Conservation (phyloP, 768 basidiomycete genomes). For the Boletus rubropictus region DNA sequence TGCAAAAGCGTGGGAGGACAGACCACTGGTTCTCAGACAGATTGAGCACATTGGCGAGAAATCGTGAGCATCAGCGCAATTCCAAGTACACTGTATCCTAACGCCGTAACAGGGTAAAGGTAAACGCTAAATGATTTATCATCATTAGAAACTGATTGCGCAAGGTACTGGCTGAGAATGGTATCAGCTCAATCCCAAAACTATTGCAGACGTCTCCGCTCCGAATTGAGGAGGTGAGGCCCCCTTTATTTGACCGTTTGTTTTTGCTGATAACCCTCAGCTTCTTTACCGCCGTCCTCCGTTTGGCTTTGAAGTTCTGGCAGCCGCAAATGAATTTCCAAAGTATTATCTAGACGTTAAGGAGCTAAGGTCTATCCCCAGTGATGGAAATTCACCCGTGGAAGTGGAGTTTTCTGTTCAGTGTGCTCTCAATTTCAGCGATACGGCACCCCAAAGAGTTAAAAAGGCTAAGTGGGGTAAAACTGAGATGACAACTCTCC, state of each 20-base stretch:
- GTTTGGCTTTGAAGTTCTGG: conserved; percentile 67
- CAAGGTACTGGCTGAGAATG: conserved; percentile 71
- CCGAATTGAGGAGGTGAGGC: conserved; percentile 56
- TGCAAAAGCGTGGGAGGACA: conserved; percentile 90
- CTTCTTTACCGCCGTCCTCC: conserved; percentile 69
- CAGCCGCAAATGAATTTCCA: conserved; percentile 58
- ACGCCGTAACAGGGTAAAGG: conserved; percentile 22
- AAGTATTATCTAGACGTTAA: conserved; percentile 50
- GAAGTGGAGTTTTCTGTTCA: conserved; percentile 51
- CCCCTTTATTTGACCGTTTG: background rate
- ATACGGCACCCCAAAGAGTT: conserved; percentile 30
- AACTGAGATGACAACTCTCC: conserved; percentile 61
- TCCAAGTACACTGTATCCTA: background rate
- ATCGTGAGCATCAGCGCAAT: conserved; percentile 49
- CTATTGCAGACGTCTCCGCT: conserved; percentile 52
- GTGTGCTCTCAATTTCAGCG: conserved; percentile 44
- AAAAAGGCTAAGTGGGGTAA: conserved; percentile 43
- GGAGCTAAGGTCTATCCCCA: conserved; percentile 39
- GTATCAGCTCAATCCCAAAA: conserved; percentile 55
- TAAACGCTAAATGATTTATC: conserved; percentile 1
- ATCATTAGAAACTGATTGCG: conserved; percentile 11
- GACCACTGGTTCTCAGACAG: conserved; percentile 78
- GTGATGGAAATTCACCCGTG: conserved; percentile 48
- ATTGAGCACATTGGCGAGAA: conserved; percentile 89
- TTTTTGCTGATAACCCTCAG: conserved; percentile 32